Evolutionary conservation across 2,329 filamentous ascomycete species (phyloP), one percentile per base, ranked within the genome.

Genomic region (Tolypocladium paradoxum): DNA sequence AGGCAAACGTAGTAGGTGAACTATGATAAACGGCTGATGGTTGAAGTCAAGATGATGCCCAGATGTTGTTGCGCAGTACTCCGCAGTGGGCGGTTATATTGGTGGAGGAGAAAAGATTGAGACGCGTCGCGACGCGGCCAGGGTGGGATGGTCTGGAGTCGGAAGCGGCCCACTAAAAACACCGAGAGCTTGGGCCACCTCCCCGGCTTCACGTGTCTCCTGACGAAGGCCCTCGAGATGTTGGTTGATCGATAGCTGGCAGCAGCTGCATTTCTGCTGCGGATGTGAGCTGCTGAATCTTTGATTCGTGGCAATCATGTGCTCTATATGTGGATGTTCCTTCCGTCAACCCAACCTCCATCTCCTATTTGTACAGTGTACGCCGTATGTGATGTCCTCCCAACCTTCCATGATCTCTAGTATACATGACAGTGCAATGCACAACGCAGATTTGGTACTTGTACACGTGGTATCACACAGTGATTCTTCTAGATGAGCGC

Each of bases 401-500:
- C 6, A 47, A 18, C 27, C 29, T 27, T 31, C 18, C 1, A 11
- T 31, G 9, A 18, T 33, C 16, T 31, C 27, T 31, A 33, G 18
- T 33, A 33, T 47, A 47, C 43, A 46, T 46, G 43, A 20, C 27
- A 12, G 27, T 46, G 27, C 2, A 31, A n/a, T 4, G 2, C 27
- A 46, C 27, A 46, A 12, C 37, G 16, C 40, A n/a, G 18, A 18
- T 49, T 35, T 27, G 20, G 6, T 51, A 49, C 48, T 51, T 33
- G 40, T 51, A 33, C 37, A 51, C 8, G n/a, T 29, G 18, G 16
- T 55, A 43, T 27, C 40, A 45, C 29, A 9, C 35, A 51, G 14
- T 3, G 43, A 20, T n/a, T n/a, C 51, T 2, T 34, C 37, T 49
- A 54, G 54, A 90, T 87, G 62, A 91, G 73, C 40, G 87, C 87